Percentiles rank a stretch among this genome's conserved stretches.
phyloP scores from a whole-genome alignment of 2,329 filamentous ascomycete genomes.

The Colletotrichum graminicola region DNA sequence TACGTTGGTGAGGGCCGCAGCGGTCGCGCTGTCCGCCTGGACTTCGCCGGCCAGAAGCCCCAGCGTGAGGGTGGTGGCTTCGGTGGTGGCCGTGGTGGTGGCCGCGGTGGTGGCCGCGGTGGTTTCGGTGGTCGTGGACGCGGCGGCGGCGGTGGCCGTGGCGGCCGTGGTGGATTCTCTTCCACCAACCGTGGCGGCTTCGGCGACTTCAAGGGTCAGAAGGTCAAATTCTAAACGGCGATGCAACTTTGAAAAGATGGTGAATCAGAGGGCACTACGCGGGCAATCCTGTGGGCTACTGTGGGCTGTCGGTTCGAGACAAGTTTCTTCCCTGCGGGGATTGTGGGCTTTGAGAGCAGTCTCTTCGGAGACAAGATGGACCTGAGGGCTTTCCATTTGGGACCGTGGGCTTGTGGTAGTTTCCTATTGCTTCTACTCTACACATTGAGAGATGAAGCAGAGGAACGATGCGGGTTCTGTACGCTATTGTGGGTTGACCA shows the following conservation, averaged over 20 bases:
- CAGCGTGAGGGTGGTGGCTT: conserved; percentile 61
- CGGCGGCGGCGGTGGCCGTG: conserved; percentile 59
- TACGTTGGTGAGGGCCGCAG: conserved; percentile 73
- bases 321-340: conserved; percentile 51
- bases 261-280: conserved; percentile 59
- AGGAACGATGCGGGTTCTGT: conserved; percentile 37
- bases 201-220: conserved; percentile 74
- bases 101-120: conserved; percentile 65
- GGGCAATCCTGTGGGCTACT: conserved; percentile 62
- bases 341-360: conserved; percentile 68
- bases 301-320: conserved; percentile 70
- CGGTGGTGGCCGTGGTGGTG: conserved; percentile 58
- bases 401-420: conserved; percentile 51
- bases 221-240: conserved; percentile 74
- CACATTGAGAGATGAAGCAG: conserved; percentile 10
- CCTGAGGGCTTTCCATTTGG: conserved; percentile 64
- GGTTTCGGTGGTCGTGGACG: conserved; percentile 66
- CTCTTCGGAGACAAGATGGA: conserved; percentile 62
- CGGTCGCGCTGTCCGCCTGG: conserved; percentile 82
- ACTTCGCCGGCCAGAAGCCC: conserved; percentile 80
- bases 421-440: conserved; percentile 16
- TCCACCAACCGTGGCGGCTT: conserved; percentile 55
- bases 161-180: conserved; percentile 66
- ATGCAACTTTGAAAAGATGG: conserved; percentile 52
- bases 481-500: conserved; percentile 45